Evolutionary conservation across 169 alveolate species (phyloP).

Genomic region (Cryptosporidium felis): DNA sequence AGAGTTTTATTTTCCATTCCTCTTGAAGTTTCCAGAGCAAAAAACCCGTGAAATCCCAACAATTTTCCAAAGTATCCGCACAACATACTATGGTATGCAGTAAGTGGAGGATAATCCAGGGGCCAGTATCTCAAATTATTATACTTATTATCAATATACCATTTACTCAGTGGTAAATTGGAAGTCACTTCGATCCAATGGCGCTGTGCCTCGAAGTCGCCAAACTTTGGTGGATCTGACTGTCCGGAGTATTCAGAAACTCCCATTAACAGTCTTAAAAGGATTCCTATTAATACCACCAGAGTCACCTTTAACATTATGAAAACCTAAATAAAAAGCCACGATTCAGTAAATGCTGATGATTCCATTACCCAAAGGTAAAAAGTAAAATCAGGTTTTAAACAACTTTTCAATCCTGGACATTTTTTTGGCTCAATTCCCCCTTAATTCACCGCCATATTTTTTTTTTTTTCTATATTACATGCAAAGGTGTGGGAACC

Average conservation of each 20-base stretch:
- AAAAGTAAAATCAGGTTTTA: neutral
- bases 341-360: neutral
- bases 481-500: slow-evolving; percentile 6
- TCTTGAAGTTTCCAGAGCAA: slow-evolving; percentile 78
- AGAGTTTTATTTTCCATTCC: slow-evolving; percentile 82
- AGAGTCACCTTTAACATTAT: neutral
- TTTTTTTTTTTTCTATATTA: neutral
- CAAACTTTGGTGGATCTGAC: slow-evolving; percentile 84
- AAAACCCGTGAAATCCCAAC: slow-evolving; percentile 78
- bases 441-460: slow-evolving; percentile 21
- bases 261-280: slow-evolving; percentile 64
- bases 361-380: neutral
- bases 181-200: slow-evolving; percentile 90
- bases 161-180: slow-evolving; percentile 74
- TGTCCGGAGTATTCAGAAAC: slow-evolving; percentile 74
- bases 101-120: slow-evolving; percentile 91
- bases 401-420: neutral
- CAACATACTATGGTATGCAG: slow-evolving; percentile 85
- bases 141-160: slow-evolving; percentile 77
- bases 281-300: slow-evolving; percentile 64
- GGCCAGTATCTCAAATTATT: slow-evolving; percentile 87
- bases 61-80: slow-evolving; percentile 66
- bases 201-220: slow-evolving; percentile 92
- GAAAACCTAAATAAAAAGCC: neutral
- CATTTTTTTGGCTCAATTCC: neutral